phyloP scores from a whole-genome alignment of 2,329 filamentous ascomycete species.

The Aureobasidium musti region DNA sequence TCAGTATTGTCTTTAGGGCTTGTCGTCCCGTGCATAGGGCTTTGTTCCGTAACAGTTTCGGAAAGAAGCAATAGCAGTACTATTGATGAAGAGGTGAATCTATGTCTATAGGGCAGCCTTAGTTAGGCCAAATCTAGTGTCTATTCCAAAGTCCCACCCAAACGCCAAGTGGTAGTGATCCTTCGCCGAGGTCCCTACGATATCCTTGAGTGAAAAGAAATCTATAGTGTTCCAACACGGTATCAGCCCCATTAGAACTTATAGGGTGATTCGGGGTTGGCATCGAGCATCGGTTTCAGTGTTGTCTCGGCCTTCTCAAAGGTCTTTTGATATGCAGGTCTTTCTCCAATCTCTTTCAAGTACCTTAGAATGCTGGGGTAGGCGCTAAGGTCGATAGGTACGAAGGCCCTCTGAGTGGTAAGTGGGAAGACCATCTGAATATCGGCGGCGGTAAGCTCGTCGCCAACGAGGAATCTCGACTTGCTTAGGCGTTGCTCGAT shows the following conservation, averaged over 20 bases:
- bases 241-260: background rate
- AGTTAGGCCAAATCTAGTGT: conserved; percentile 9
- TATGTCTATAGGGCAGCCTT: background rate
- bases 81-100: background rate
- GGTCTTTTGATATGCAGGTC: conserved; percentile 53
- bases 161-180: background rate
- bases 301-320: conserved; percentile 55
- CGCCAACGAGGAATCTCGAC: conserved; percentile 53
- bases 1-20: background rate
- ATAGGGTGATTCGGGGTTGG: conserved; percentile 7
- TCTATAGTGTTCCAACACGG: background rate
- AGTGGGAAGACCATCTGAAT: conserved; percentile 56
- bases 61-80: background rate
- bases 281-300: conserved; percentile 43
- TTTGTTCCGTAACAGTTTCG: background rate
- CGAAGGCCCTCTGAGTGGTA: conserved; percentile 55
- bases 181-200: background rate
- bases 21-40: background rate
- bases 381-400: conserved; percentile 44
- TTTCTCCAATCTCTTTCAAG: conserved; percentile 47
- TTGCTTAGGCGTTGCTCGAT: conserved; percentile 48
- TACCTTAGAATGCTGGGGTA: conserved; percentile 53
- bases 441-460: conserved; percentile 57
- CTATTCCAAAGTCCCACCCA: background rate
- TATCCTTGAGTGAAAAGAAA: background rate